Evolutionary conservation across 2,329 filamentous ascomycete species (phyloP).

Genomic region (Blastomyces silverae): DNA sequence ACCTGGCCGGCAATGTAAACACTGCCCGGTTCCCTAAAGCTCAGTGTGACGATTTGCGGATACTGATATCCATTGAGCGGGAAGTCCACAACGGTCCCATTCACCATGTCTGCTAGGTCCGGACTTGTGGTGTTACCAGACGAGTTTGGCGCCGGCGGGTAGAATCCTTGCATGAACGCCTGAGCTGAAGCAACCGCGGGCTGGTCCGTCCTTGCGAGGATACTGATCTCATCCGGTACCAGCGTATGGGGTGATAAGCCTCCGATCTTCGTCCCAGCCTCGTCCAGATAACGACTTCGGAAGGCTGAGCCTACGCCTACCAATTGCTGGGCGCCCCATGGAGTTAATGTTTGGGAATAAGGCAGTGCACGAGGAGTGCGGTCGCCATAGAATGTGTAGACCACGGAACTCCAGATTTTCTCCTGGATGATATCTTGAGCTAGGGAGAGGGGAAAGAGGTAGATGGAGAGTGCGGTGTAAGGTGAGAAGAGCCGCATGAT

Average conservation of each 20-base stretch:
- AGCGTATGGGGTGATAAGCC: constrained; percentile 43
- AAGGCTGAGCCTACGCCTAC: constrained; percentile 46
- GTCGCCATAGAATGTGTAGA: constrained; percentile 51
- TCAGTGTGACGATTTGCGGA: constrained; percentile 43
- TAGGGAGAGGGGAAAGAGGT: constrained; percentile 4
- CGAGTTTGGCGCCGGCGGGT: constrained; percentile 44
- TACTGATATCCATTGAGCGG: constrained; percentile 55
- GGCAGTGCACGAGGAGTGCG: constrained; percentile 44
- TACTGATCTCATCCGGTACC: constrained; percentile 42
- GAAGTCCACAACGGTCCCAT: constrained; percentile 42
- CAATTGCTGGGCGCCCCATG: constrained; percentile 51
- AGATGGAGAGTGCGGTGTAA: neutral
- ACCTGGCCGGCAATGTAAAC: constrained; percentile 46
- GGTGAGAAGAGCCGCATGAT: constrained; percentile 1
- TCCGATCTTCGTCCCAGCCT: constrained; percentile 35
- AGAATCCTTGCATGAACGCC: constrained; percentile 57
- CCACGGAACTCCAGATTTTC: constrained; percentile 45
- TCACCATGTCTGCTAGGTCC: constrained; percentile 39
- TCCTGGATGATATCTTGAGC: constrained; percentile 27
- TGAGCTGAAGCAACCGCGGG: constrained; percentile 49
- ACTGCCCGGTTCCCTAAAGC: constrained; percentile 45
- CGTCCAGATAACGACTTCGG: constrained; percentile 48
- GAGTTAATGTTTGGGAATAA: constrained; percentile 41
- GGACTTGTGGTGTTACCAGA: constrained; percentile 30
- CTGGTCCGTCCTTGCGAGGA: constrained; percentile 45